These are phyloP conservation scores for Chalaropsis ovoidea DNA, from an alignment of 2,329 filamentous ascomycete genomes.

Conservation along the genomic window DNA sequence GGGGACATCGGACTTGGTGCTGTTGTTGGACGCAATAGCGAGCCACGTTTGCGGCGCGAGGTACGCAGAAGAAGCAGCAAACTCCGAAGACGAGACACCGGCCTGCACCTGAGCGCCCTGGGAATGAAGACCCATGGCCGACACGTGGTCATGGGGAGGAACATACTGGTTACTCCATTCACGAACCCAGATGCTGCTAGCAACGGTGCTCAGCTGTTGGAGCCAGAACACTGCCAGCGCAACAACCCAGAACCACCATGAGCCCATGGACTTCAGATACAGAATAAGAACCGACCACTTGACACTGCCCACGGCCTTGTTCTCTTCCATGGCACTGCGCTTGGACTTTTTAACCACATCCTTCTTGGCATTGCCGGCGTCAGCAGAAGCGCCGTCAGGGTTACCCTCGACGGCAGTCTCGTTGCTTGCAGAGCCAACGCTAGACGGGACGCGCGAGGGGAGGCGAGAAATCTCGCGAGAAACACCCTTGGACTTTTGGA, in stretches of 20 bases:
- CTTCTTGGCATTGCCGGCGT: slow-evolving; percentile 41
- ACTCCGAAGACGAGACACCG: neutral
- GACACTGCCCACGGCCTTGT: slow-evolving; percentile 75
- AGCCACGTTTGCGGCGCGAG: slow-evolving; percentile 21
- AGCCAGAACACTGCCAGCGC: slow-evolving; percentile 64
- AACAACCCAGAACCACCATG: slow-evolving; percentile 87
- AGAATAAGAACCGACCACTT: slow-evolving; percentile 77
- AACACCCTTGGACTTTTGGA: slow-evolving; percentile 58
- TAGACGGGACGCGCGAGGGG: slow-evolving; percentile 69
- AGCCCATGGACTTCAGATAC: slow-evolving; percentile 86
- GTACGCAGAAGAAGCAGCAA: slow-evolving; percentile 15
- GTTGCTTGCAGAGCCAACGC: slow-evolving; percentile 53
- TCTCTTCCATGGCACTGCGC: slow-evolving; percentile 51
- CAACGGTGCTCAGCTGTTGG: slow-evolving; percentile 77
- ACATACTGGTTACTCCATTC: slow-evolving; percentile 90
- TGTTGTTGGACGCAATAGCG: slow-evolving; percentile 5
- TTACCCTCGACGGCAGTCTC: slow-evolving; percentile 42
- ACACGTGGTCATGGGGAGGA: slow-evolving; percentile 33
- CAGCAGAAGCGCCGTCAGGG: slow-evolving; percentile 40
- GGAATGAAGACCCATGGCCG: slow-evolving; percentile 12
- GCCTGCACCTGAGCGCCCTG: slow-evolving; percentile 19
- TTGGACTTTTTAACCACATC: slow-evolving; percentile 42
- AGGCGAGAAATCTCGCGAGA: slow-evolving; percentile 62
- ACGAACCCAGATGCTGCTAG: slow-evolving; percentile 88
- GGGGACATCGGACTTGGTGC: slow-evolving; percentile 19